Percentiles rank a stretch among this genome's conserved stretches.
These are phyloP conservation scores for Podaxis rugospora DNA, from an alignment of 768 basidiomycete genomes.

Conservation along the genomic window DNA sequence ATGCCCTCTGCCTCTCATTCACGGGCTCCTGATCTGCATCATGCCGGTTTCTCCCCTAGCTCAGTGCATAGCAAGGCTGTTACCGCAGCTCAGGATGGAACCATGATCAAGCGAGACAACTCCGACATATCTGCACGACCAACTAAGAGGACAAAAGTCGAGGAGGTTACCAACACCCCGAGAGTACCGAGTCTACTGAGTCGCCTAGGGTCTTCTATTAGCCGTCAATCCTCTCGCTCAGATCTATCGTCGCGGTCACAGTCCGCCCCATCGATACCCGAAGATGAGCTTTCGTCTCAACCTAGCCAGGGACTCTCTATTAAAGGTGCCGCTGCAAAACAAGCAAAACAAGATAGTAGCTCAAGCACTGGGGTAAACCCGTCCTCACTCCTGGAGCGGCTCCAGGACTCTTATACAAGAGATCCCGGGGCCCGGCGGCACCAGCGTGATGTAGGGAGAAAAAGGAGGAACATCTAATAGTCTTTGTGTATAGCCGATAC, in stretches of 20 bases:
- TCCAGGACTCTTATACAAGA: conserved; percentile 7
- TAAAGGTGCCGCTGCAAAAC: conserved; percentile 16
- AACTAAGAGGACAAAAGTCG: conserved; percentile 3
- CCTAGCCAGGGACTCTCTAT: conserved; percentile 14
- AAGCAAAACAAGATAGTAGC: background rate
- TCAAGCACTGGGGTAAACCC: background rate
- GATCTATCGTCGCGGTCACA: conserved; percentile 1
- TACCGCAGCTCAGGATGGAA: background rate
- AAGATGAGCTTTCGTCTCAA: background rate
- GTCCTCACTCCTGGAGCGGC: conserved; percentile 14
- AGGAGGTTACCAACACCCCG: background rate
- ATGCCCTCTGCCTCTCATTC: background rate
- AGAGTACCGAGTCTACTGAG: conserved; percentile 12
- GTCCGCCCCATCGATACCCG: background rate
- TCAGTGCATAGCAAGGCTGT: background rate
- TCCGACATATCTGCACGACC: conserved; percentile 3
- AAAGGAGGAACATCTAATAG: conserved; percentile 5
- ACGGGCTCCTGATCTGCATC: background rate
- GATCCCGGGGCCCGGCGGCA: background rate
- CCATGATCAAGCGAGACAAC: background rate
- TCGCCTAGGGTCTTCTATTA: conserved; percentile 10
- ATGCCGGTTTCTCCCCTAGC: background rate
- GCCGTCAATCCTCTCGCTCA: conserved; percentile 6
- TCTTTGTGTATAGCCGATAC: background rate
- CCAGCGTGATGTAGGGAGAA: conserved; percentile 1